These are phyloP conservation scores for Monilinia vaccinii-corymbosi DNA, from an alignment of 2,329 filamentous ascomycete species.

Conservation along the genomic window DNA sequence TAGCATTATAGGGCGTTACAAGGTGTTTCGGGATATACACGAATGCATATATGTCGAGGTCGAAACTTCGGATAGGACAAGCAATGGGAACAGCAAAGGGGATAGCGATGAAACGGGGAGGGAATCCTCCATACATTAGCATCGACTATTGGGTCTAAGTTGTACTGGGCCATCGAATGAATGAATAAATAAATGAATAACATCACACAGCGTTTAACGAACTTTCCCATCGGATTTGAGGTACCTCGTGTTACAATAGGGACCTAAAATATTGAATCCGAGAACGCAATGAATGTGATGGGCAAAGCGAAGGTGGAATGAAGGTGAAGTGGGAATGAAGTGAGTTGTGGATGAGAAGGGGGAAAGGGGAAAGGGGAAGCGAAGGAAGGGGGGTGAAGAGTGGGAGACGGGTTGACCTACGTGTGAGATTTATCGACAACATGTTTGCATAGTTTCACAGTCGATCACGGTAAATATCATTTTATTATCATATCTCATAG, in stretches of 20 bases:
- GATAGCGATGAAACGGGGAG: not conserved
- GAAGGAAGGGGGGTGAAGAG: too few species aligned
- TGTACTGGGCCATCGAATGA: not conserved
- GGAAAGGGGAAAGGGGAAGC: too few species aligned
- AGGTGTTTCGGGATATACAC: not conserved
- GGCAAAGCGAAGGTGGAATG: not conserved
- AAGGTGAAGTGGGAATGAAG: not conserved
- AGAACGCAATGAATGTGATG: not conserved
- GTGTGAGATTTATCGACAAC: too few species aligned
- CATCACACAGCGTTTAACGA: not conserved
- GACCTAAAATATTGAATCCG: not conserved
- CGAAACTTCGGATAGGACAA: not conserved
- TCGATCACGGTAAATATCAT: not conserved
- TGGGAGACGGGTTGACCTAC: too few species aligned
- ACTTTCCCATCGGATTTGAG: not conserved
- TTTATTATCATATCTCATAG: too few species aligned
- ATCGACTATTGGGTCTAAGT: not conserved
- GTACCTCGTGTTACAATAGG: too few species aligned
- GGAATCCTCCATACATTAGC: not conserved
- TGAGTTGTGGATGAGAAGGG: too few species aligned
- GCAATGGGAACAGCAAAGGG: not conserved
- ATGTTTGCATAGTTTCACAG: too few species aligned
- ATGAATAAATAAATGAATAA: not conserved
- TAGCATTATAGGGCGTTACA: not conserved
- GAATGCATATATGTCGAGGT: not conserved